Conservation (phyloP, 257 asterid genomes). For the Solanum rostratum region DNA sequence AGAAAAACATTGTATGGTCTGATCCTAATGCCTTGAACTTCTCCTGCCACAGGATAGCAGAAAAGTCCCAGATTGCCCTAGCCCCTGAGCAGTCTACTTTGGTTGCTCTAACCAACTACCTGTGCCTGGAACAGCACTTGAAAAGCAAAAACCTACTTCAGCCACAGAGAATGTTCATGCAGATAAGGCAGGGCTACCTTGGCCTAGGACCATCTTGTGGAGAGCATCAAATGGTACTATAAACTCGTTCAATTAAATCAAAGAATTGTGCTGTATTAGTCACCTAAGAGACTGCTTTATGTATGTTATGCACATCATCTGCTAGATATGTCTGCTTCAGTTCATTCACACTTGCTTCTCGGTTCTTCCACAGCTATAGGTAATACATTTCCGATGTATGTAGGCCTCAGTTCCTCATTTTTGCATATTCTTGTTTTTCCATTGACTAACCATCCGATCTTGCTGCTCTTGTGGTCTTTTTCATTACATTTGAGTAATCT, state of each 20-base stretch:
- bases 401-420: constrained; percentile 9
- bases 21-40: constrained; percentile 42
- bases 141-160: constrained; percentile 47
- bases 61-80: constrained; percentile 43
- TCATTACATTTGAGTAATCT: constrained; percentile 21
- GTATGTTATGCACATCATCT: constrained; percentile 19
- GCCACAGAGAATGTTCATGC: constrained; percentile 30
- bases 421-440: constrained; percentile 22
- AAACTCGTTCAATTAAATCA: constrained; percentile 38
- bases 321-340: constrained; percentile 20
- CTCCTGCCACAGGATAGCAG: constrained; percentile 44
- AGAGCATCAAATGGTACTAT: constrained; percentile 30
- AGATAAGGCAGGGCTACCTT: constrained; percentile 30
- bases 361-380: constrained; percentile 32
- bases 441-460: constrained; percentile 38
- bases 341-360: neutral
- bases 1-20: constrained; percentile 21
- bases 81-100: constrained; percentile 21
- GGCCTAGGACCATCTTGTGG: constrained; percentile 33
- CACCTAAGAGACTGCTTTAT: constrained; percentile 16
- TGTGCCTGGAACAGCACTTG: constrained; percentile 5
- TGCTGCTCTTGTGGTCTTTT: constrained; percentile 16
- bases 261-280: constrained; percentile 39
- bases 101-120: constrained; percentile 17
- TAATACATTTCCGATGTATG: constrained; percentile 39